Conservation (phyloP, 2,329 filamentous ascomycete genomes). For the Colletotrichum agaves region DNA sequence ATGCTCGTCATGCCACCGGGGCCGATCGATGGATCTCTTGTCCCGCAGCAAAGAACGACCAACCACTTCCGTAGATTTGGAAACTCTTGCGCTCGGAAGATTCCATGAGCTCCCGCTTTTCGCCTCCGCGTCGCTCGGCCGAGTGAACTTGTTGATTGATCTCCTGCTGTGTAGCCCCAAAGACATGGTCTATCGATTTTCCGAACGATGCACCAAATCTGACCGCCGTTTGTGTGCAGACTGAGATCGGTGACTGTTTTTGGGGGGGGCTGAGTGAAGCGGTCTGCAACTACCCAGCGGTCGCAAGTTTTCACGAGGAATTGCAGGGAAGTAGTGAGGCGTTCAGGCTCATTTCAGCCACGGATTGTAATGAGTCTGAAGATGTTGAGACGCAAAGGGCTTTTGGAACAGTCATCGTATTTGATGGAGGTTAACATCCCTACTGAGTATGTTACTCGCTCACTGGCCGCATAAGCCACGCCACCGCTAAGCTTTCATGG, state of each 20-base stretch:
- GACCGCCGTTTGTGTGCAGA: background rate
- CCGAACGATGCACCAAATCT: background rate
- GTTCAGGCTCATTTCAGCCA: too few relatives aligned
- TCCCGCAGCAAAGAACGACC: background rate
- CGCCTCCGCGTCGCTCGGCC: background rate
- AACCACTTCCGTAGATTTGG: background rate
- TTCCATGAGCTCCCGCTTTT: background rate
- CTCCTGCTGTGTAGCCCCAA: background rate
- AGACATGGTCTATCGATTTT: background rate
- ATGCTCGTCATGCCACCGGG: slow-evolving; percentile 24
- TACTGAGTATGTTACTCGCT: too few relatives aligned
- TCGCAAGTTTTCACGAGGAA: background rate
- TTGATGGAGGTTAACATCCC: too few relatives aligned
- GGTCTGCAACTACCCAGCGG: background rate
- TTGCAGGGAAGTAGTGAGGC: too few relatives aligned
- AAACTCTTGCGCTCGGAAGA: background rate
- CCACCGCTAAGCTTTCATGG: too few relatives aligned
- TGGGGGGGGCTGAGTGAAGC: slow-evolving; percentile 1
- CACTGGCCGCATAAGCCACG: too few relatives aligned
- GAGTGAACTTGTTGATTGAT: background rate
- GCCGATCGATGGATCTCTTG: background rate
- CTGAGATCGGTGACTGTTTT: background rate
- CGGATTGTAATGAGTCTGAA: too few relatives aligned
- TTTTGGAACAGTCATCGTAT: too few relatives aligned
- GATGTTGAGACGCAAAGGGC: too few relatives aligned